Evolutionary conservation across 306 rosid genomes (phyloP).

Genomic region (Cyclanthera cordifolia): DNA sequence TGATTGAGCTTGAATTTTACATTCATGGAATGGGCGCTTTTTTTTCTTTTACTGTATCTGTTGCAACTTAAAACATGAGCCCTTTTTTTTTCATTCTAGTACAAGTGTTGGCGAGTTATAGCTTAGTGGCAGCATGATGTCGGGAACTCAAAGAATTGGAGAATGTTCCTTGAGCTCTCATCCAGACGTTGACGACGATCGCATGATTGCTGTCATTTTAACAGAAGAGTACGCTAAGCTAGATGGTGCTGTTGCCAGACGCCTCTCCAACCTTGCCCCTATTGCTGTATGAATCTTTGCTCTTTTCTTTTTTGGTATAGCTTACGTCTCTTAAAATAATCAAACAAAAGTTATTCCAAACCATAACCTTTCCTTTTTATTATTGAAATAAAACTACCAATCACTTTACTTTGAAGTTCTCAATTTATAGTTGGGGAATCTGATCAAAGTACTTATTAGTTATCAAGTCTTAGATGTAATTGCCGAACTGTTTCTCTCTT

Average conservation of each 20-base stretch:
- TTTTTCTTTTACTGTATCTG: background rate
- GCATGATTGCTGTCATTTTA: slow-evolving; percentile 62
- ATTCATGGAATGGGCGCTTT: background rate
- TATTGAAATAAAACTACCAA: background rate
- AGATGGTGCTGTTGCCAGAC: slow-evolving; percentile 50
- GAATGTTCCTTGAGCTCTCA: slow-evolving; percentile 53
- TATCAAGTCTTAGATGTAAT: background rate
- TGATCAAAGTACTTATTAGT: background rate
- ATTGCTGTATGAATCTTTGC: slow-evolving; percentile 34
- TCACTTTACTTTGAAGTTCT: background rate
- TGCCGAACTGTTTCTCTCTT: background rate
- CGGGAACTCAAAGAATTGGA: slow-evolving; percentile 29
- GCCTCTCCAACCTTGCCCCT: slow-evolving; percentile 61
- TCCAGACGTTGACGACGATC: slow-evolving; percentile 52
- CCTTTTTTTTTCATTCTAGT: background rate
- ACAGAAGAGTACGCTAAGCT: slow-evolving; percentile 74
- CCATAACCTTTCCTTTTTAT: background rate
- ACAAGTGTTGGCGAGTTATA: background rate
- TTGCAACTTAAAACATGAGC: background rate
- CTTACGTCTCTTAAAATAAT: background rate
- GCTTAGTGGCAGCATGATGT: slow-evolving; percentile 25
- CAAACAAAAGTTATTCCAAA: background rate
- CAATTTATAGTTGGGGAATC: background rate
- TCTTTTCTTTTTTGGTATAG: slow-evolving; percentile 2
- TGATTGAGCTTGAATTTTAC: background rate